Conservation (phyloP, 148 eudicot species). For the Hydrangea macrophylla region DNA sequence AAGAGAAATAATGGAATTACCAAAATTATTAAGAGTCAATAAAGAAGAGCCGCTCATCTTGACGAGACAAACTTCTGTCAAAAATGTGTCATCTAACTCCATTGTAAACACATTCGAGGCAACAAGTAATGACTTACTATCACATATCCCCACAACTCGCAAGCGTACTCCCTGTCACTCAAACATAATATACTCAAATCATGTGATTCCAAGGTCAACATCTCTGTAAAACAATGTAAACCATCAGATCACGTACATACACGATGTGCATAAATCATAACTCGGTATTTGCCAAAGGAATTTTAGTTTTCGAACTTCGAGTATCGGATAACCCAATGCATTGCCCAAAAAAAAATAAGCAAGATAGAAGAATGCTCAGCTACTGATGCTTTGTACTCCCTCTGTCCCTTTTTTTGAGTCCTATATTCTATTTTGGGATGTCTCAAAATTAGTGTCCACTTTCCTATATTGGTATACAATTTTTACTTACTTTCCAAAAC, state of each 20-base stretch:
- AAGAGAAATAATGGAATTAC: conserved; percentile 22
- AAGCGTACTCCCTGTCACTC: conserved; percentile 63
- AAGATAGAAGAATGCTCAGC: background rate
- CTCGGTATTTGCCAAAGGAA: background rate
- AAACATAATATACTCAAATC: background rate
- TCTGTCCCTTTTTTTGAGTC: no score
- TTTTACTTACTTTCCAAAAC: no score
- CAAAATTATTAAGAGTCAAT: conserved; percentile 34
- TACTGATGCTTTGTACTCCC: background rate
- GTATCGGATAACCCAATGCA: background rate
- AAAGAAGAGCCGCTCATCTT: conserved; percentile 64
- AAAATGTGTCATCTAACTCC: conserved; percentile 70
- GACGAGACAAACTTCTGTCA: conserved; percentile 49
- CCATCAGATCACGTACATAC: background rate
- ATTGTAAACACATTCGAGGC: conserved; percentile 48
- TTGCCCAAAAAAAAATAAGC: background rate
- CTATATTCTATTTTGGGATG: no score
- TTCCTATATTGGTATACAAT: no score
- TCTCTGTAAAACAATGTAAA: background rate
- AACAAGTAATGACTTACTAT: conserved; percentile 68
- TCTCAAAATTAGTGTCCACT: no score
- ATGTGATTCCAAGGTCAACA: background rate
- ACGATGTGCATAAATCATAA: no score
- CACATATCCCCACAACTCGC: conserved; percentile 79
- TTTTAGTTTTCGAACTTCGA: background rate